Conservation (phyloP, 208 protist genomes). For the Herpetomonas samuelpessoai region DNA sequence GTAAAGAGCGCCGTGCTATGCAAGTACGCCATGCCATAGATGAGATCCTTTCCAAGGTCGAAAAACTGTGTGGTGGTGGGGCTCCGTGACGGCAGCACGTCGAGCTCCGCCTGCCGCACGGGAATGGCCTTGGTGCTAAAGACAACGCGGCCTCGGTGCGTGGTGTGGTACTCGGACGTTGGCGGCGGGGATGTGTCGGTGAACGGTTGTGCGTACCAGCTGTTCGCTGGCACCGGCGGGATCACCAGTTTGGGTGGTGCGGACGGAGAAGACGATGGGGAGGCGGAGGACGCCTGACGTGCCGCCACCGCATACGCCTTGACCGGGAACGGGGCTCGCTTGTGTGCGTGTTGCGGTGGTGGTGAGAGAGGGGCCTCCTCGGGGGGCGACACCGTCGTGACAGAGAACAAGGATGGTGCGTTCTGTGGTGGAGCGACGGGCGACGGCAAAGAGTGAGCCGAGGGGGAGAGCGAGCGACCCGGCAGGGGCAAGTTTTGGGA, state of each 20-base stretch:
- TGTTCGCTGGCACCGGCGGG: slow-evolving; percentile 42
- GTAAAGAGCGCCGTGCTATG: slow-evolving; percentile 63
- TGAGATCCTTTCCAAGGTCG: slow-evolving; percentile 50
- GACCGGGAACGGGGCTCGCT: too few relatives aligned
- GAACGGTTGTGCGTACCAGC: slow-evolving; percentile 63
- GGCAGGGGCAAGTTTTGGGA: too few relatives aligned
- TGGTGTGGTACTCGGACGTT: slow-evolving; percentile 49
- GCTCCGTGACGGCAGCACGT: slow-evolving; percentile 27
- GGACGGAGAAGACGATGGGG: background rate
- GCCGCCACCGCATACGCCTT: too few relatives aligned
- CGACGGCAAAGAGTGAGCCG: too few relatives aligned
- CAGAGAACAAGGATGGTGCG: too few relatives aligned
- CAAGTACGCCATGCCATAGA: slow-evolving; percentile 77
- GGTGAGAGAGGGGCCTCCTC: too few relatives aligned
- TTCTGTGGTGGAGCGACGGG: too few relatives aligned
- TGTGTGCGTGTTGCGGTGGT: too few relatives aligned
- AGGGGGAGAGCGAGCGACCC: too few relatives aligned
- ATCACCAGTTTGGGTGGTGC: slow-evolving; percentile 4
- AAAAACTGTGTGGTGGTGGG: slow-evolving; percentile 28
- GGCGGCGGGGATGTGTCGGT: slow-evolving; percentile 25
- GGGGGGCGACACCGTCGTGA: too few relatives aligned
- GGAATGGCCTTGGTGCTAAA: slow-evolving; percentile 55
- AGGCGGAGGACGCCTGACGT: background rate
- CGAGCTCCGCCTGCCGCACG: slow-evolving; percentile 30
- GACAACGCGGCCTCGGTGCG: slow-evolving; percentile 47